Evolutionary conservation across 2,329 filamentous ascomycete genomes (phyloP).

Genomic region (Biscogniauxia mediterranea): DNA sequence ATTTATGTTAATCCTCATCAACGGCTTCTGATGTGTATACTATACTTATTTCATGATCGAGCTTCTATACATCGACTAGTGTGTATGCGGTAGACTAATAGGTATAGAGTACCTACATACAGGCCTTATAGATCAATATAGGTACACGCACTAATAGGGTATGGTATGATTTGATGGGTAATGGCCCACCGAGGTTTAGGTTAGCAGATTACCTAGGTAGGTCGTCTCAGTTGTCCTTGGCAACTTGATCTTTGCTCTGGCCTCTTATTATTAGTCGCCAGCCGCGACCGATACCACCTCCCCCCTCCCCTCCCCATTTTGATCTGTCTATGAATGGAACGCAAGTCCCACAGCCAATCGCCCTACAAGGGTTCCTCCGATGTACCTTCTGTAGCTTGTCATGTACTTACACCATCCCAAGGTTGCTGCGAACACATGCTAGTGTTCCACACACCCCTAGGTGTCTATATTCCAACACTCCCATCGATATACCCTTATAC

Average conservation of each 20-base stretch:
- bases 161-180: not conserved
- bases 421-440: not conserved
- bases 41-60: not conserved
- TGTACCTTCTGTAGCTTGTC: not conserved
- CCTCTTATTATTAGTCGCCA: not conserved
- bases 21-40: not conserved
- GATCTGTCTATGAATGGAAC: not conserved
- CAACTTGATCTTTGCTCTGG: not conserved
- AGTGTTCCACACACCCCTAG: not conserved
- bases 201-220: not conserved
- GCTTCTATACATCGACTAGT: not conserved
- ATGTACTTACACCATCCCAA: not conserved
- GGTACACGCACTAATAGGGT: not conserved
- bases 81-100: not conserved
- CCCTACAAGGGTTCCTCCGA: not conserved
- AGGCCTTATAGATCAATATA: too few species aligned
- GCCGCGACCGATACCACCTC: not conserved
- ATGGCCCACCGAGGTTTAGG: not conserved
- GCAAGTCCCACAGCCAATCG: not conserved
- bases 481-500: not conserved
- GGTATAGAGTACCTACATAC: not conserved
- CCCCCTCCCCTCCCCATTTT: not conserved
- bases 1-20: not conserved
- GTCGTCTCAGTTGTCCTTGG: not conserved
- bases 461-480: not conserved